Percentiles rank a stretch among this genome's conserved stretches.
These are phyloP conservation scores for Aspergillus sp. DNA, from an alignment of 2,329 filamentous ascomycete genomes.

Conservation along the genomic window DNA sequence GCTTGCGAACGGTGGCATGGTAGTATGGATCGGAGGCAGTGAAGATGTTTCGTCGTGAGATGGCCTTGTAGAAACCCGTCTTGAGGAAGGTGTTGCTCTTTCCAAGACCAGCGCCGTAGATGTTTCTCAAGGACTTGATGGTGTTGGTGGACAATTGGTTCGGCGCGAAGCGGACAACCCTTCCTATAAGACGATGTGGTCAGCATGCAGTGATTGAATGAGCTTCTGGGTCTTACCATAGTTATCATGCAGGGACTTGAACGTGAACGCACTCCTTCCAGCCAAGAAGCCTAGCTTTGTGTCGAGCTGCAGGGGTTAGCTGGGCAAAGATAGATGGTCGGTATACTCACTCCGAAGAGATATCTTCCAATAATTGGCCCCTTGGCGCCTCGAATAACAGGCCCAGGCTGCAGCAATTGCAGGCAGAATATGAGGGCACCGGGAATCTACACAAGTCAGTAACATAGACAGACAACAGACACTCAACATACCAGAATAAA, in stretches of 20 bases:
- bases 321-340: not conserved
- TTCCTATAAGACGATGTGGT: conserved; percentile 11
- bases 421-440: conserved; percentile 14
- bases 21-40: conserved; percentile 24
- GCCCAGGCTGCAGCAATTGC: conserved; percentile 17
- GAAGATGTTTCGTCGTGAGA: conserved; percentile 26
- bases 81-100: conserved; percentile 24
- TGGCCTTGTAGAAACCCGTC: conserved; percentile 24
- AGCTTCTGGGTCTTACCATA: conserved; percentile 12
- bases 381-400: conserved; percentile 17
- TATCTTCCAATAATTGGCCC: conserved; percentile 17
- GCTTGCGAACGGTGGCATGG: conserved; percentile 23
- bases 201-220: too few relatives aligned
- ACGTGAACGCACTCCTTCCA: conserved; percentile 21
- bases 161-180: conserved; percentile 22
- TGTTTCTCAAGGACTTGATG: conserved; percentile 23
- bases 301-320: conserved; percentile 12
- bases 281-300: conserved; percentile 22
- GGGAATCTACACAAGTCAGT: conserved; percentile 3
- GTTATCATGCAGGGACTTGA: conserved; percentile 19
- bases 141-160: conserved; percentile 27
- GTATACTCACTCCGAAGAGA: conserved; percentile 19
- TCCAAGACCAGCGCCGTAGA: conserved; percentile 21
- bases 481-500: conserved; percentile 9
- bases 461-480: too few relatives aligned